Conservation (phyloP, 441 rosid species). For the Breynia disticha region DNA sequence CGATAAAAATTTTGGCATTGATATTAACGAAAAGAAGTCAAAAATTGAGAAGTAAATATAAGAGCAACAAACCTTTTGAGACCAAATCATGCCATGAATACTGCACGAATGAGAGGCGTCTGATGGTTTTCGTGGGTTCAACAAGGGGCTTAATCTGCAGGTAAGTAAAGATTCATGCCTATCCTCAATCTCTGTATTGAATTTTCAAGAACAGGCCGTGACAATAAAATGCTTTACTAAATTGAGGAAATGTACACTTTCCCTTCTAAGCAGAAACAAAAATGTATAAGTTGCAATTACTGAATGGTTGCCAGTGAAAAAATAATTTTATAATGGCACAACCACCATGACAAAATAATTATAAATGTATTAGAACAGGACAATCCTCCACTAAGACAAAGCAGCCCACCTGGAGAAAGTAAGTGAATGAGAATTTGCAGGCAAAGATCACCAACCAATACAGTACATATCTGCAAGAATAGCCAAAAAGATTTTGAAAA, state of each 20-base stretch:
- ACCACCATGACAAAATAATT: not conserved
- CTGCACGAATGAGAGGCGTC: constrained; percentile 27
- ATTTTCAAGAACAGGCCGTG: too few species aligned
- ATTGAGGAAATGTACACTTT: too few species aligned
- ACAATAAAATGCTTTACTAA: too few species aligned
- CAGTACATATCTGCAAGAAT: constrained; percentile 66
- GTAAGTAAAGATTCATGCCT: constrained; percentile 13
- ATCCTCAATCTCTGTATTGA: too few species aligned
- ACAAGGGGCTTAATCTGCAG: constrained; percentile 94
- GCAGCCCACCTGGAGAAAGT: constrained; percentile 91
- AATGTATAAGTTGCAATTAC: too few species aligned
- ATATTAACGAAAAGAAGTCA: too few species aligned
- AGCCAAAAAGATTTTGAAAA: not conserved
- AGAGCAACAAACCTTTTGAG: constrained; percentile 63
- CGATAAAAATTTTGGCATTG: too few species aligned
- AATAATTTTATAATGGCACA: too few species aligned
- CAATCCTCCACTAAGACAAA: constrained; percentile 14
- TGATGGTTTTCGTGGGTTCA: constrained; percentile 54
- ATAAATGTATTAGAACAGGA: not conserved
- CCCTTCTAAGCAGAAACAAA: too few species aligned
- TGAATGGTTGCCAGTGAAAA: too few species aligned
- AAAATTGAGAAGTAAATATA: not conserved
- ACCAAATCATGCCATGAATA: constrained; percentile 98
- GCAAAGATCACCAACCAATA: constrained; percentile 86
- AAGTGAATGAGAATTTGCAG: constrained; percentile 88